Evolutionary conservation across 345 rosid species (phyloP).

Genomic region (Stellera chamaejasme): DNA sequence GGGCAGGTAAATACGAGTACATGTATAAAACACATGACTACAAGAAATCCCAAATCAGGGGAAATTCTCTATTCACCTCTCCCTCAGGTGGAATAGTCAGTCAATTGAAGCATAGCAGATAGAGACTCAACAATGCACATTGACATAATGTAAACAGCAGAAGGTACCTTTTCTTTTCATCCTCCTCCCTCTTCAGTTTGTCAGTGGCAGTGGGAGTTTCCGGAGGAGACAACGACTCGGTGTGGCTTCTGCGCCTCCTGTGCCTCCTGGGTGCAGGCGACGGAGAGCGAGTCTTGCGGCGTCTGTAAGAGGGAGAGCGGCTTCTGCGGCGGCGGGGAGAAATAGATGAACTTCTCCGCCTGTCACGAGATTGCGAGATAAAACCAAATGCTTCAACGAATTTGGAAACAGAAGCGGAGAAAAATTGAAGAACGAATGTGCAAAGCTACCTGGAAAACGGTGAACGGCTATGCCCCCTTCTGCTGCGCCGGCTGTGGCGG

Average conservation of each 20-base stretch:
- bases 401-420: too few relatives aligned
- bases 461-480: slow-evolving; percentile 28
- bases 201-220: slow-evolving; percentile 26
- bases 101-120: not conserved
- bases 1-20: not conserved
- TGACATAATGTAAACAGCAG: slow-evolving; percentile 1
- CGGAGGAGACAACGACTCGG: slow-evolving; percentile 40
- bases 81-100: not conserved
- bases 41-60: not conserved
- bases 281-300: slow-evolving; percentile 60
- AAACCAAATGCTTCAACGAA: too few relatives aligned
- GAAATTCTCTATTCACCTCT: not conserved
- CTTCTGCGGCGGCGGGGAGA: slow-evolving; percentile 35
- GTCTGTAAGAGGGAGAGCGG: slow-evolving; percentile 38
- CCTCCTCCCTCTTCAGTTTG: slow-evolving; percentile 42
- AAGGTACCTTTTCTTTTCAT: slow-evolving; percentile 47
- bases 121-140: too few relatives aligned
- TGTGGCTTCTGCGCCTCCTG: slow-evolving; percentile 37
- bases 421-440: too few relatives aligned
- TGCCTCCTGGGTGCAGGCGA: slow-evolving; percentile 7
- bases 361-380: not conserved
- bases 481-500: slow-evolving; percentile 20
- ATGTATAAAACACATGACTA: not conserved
- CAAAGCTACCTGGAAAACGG: too few relatives aligned
- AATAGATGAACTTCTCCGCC: slow-evolving; percentile 39